These are phyloP conservation scores for Fusarium decemcellulare DNA, from an alignment of 2,329 filamentous ascomycete species.

Conservation along the genomic window DNA sequence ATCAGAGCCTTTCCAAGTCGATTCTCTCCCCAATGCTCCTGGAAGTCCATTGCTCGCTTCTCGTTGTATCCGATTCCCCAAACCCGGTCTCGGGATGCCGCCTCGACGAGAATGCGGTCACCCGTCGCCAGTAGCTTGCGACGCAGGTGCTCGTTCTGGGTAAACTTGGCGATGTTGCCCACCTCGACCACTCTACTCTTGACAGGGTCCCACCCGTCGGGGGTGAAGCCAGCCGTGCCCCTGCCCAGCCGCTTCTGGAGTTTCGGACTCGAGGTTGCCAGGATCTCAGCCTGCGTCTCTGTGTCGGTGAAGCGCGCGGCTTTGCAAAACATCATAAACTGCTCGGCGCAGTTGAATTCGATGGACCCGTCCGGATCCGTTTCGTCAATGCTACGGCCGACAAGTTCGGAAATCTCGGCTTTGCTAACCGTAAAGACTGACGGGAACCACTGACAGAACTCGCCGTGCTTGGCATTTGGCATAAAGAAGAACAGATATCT, in stretches of 20 bases:
- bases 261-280: constrained; percentile 45
- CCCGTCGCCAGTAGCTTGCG: constrained; percentile 50
- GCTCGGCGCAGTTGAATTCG: constrained; percentile 54
- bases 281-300: constrained; percentile 38
- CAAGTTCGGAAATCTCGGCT: constrained; percentile 45
- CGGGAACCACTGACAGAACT: constrained; percentile 55
- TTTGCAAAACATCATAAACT: constrained; percentile 61
- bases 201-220: constrained; percentile 49
- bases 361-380: constrained; percentile 32
- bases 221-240: constrained; percentile 44
- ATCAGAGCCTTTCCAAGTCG: constrained; percentile 50
- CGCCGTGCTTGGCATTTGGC: constrained; percentile 48
- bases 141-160: constrained; percentile 47
- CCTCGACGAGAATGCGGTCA: constrained; percentile 50
- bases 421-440: constrained; percentile 48
- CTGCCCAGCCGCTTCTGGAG: constrained; percentile 50
- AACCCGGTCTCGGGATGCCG: constrained; percentile 48
- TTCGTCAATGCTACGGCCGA: constrained; percentile 42
- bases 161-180: constrained; percentile 53
- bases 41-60: constrained; percentile 46
- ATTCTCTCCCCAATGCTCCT: constrained; percentile 50
- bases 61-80: constrained; percentile 54
- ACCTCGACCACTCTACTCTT: constrained; percentile 50
- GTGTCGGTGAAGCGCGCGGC: constrained; percentile 53
- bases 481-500: constrained; percentile 50